phyloP scores from a whole-genome alignment of 2,329 filamentous ascomycete species.

The Tolypocladium tundrense region DNA sequence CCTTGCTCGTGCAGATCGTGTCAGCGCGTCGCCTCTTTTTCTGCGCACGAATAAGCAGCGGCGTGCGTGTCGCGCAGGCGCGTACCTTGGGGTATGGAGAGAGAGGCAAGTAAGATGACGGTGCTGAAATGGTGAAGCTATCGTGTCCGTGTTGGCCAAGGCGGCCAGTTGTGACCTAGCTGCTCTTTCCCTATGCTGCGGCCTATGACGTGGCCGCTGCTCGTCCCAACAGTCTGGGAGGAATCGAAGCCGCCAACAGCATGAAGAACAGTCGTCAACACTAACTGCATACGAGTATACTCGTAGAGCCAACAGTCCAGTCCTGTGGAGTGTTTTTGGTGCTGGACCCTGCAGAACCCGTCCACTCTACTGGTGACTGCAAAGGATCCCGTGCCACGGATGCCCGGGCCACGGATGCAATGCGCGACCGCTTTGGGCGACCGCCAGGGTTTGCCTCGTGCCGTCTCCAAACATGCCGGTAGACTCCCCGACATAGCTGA shows the following conservation, averaged over 20 bases:
- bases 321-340: neutral
- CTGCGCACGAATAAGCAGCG: neutral
- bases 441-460: neutral
- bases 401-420: too few species aligned
- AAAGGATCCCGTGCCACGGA: too few species aligned
- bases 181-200: too few species aligned
- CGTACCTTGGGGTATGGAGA: neutral
- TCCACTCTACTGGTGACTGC: neutral
- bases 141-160: neutral
- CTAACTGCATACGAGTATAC: too few species aligned
- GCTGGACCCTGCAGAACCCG: neutral
- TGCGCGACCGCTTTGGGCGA: neutral
- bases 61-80: neutral
- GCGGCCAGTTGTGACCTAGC: neutral
- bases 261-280: neutral
- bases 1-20: neutral
- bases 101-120: neutral
- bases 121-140: neutral
- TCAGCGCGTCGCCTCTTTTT: neutral
- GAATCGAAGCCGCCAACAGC: neutral
- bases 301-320: neutral
- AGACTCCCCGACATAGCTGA: too few species aligned
- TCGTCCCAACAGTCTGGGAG: neutral
- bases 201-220: neutral
- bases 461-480: neutral